Percentiles rank a stretch among this genome's conserved stretches.
These are phyloP conservation scores for Solanum lycopersicoides DNA, from an alignment of 257 asterid genomes.

Conservation along the genomic window DNA sequence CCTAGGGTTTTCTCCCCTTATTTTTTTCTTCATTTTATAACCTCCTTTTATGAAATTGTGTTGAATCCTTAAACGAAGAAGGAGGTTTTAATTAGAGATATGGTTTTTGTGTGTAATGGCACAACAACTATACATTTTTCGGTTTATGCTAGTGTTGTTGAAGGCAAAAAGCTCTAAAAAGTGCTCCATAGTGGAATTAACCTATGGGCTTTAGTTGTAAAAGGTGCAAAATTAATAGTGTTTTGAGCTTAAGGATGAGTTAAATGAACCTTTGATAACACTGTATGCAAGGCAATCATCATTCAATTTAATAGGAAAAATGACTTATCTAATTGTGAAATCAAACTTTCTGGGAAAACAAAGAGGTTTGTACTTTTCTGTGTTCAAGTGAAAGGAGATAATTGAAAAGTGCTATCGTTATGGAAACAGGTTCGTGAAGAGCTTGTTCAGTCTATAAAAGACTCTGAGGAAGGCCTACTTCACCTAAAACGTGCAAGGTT, in stretches of 20 bases:
- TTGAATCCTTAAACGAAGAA: neutral
- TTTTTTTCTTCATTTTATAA: neutral
- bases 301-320: neutral
- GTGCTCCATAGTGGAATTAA: neutral
- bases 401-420: neutral
- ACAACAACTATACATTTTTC: neutral
- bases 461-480: slow-evolving; percentile 84
- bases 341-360: neutral
- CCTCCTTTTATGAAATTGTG: neutral
- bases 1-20: neutral
- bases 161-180: neutral
- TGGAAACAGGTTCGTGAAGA: slow-evolving; percentile 51
- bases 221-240: neutral
- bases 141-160: neutral
- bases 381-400: neutral
- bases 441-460: slow-evolving; percentile 66
- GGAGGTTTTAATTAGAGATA: neutral
- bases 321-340: neutral
- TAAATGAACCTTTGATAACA: neutral
- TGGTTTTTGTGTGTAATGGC: neutral
- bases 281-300: neutral
- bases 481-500: slow-evolving; percentile 73
- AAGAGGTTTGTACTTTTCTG: neutral
- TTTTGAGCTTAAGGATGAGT: neutral
- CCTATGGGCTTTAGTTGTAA: neutral